Base-by-base conservation (phyloP, 139 green algal species). In the Chlamydomonas urium region DNA sequence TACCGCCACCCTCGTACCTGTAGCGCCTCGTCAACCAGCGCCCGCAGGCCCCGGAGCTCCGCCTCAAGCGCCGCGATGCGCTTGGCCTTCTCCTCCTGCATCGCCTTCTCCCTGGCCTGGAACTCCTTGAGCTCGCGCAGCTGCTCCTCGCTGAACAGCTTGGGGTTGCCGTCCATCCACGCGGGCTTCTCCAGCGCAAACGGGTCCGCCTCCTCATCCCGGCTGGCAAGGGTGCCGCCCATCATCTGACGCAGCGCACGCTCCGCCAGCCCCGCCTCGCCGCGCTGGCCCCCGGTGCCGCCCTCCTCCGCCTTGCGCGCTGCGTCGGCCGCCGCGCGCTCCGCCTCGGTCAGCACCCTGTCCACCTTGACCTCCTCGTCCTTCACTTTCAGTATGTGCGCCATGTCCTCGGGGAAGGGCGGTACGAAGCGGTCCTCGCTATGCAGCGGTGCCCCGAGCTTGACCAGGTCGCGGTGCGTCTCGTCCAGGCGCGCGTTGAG, bases 81-180 rank as follows among this genome's bases (percentile, higher is more conserved):
- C 53, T 75, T 78, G 26, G 76, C 57, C 47, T 76, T 74, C 66
- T 86, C 80, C 35, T 86, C 80, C 21, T 58, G 37, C 48, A 86
- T 56, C 10, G 48, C 19, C 59, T 72, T 77, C 65, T 81, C 76
- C 24, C 65, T 58, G 2, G 35, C 69, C 38, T 61, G 33, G 29
- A 76, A 82, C 42, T 83, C 76, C 37, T 65, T 29, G 21, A 77
- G 3, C 76, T 82, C 60, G 37, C 56, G 69, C 3, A 45, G 3
- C 61, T 83, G 72, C 65, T 83, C 69, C 33, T 83, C 76, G 19
- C 35, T 81, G 69, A 83, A 77, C 5, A 76, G 38, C 61, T 77
- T 80, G 23, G 73, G 80, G 56, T 83, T 82, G 59, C 63, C 80
- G 19, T 68, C 60, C 80, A 86, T 79, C 80, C 80, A 86, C 0